Conservation (phyloP, 495 filamentous ascomycete genomes). For the Pseudomonodictys pantanalensis region DNA sequence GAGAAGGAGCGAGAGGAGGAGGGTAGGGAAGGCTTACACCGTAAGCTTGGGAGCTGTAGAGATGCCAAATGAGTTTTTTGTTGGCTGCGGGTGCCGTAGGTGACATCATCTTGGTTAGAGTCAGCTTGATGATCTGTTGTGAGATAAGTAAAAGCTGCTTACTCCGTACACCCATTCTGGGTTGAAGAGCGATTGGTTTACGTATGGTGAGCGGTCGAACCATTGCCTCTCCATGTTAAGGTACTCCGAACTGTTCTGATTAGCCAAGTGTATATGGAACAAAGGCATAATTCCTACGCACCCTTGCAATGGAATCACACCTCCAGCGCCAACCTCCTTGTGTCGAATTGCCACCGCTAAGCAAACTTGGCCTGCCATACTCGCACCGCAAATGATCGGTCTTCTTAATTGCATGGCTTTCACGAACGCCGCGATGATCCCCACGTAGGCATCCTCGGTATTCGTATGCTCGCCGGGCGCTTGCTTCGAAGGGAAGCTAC, state of each 20-base stretch:
- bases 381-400: slow-evolving; percentile 46
- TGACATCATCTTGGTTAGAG: slow-evolving; percentile 36
- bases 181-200: slow-evolving; percentile 42
- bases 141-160: not conserved
- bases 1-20: not conserved
- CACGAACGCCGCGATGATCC: slow-evolving; percentile 40
- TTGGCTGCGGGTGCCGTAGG: slow-evolving; percentile 41
- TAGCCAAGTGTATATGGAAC: not conserved
- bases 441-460: slow-evolving; percentile 44
- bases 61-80: slow-evolving; percentile 44
- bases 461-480: slow-evolving; percentile 43
- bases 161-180: slow-evolving; percentile 46
- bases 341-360: slow-evolving; percentile 40
- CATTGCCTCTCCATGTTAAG: slow-evolving; percentile 34
- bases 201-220: slow-evolving; percentile 35
- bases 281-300: not conserved
- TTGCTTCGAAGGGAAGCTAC: slow-evolving; percentile 39
- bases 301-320: slow-evolving; percentile 44
- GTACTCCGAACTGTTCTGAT: slow-evolving; percentile 30
- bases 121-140: not conserved
- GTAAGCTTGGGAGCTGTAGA: slow-evolving; percentile 45
- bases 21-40: slow-evolving; percentile 23
- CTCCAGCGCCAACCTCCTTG: slow-evolving; percentile 42
- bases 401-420: slow-evolving; percentile 39
- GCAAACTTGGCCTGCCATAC: slow-evolving; percentile 47